Base-by-base conservation (phyloP, 768 basidiomycete genomes). In the Pluteus cervinus region DNA sequence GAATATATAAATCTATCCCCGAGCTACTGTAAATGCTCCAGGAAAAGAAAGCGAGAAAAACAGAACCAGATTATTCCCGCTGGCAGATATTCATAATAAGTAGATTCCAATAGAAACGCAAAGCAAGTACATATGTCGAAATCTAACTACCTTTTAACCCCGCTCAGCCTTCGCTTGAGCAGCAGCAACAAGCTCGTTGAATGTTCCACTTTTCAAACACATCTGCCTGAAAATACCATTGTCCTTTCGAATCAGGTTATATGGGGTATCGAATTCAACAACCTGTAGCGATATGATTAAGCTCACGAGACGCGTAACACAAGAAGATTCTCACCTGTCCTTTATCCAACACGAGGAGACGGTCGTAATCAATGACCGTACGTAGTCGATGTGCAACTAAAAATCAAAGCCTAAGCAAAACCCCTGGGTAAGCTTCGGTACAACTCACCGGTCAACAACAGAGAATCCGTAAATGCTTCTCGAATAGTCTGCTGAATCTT, bases 401-500 rank as follows among this genome's bases (percentile, higher is more conserved):
- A 25, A 11, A n/a, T n/a, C 28, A 39, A 40, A 50, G 32, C 5
- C 18, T 38, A 24, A 23, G 32, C 26, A 7, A 45, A 36, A 6
- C 26, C 37, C 33, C 4, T 16, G 17, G 17, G 25, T n/a, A 40
- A 29, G 21, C 30, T 22, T n/a, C 9, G 8, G 7, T 11, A n/a
- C 4, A 4, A 62, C 75, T 7, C 46, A 83, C 84, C 73, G 4
- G 85, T 88, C 33, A 92, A 54, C 29, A 91, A 56, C 29, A 90
- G 61, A 7, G 81, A 84, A 29, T 77, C 70, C 5, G 67, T 75
- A 54, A 94, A 94, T 50, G 93, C 87, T 47, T 85, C 81, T 5
- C 90, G 68, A 32, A 96, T 92, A 1, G 90, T 84, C 21, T 75
- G 67, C 54, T 94, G 91, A 40, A 94, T 94, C 62, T 90, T 91